phyloP scores from a whole-genome alignment of 2,329 filamentous ascomycete species.

The Alternaria rosae region DNA sequence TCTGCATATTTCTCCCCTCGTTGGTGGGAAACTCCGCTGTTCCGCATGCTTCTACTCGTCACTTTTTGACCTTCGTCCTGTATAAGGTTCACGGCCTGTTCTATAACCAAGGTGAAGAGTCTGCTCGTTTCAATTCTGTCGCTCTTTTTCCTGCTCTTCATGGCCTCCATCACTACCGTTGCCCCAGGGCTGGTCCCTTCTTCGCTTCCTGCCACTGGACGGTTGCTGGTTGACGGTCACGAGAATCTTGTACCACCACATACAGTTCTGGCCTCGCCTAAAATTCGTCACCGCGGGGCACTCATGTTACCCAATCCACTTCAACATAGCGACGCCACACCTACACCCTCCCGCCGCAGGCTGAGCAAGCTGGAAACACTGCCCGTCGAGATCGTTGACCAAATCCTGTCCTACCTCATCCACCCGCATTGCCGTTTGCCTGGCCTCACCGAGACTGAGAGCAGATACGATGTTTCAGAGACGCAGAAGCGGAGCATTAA shows the following conservation, averaged over 20 bases:
- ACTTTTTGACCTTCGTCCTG: conserved; percentile 17
- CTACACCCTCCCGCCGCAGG: background rate
- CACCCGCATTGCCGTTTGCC: conserved; percentile 39
- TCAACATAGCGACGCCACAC: background rate
- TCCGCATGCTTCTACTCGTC: conserved; percentile 21
- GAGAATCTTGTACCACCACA: conserved; percentile 9
- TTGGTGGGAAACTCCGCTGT: conserved; percentile 14
- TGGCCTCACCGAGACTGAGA: conserved; percentile 39
- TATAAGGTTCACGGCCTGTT: conserved; percentile 10
- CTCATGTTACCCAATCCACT: background rate
- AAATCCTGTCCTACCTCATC: conserved; percentile 40
- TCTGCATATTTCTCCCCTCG: conserved; percentile 24
- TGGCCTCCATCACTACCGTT: conserved; percentile 9
- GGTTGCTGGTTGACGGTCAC: background rate
- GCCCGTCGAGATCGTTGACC: conserved; percentile 37
- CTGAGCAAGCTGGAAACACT: conserved; percentile 31
- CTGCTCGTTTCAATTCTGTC: background rate
- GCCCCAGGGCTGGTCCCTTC: conserved; percentile 4
- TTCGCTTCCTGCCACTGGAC: background rate
- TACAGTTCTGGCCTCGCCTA: conserved; percentile 4
- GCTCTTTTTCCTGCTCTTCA: background rate
- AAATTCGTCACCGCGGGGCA: background rate
- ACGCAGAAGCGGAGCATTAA: conserved; percentile 27
- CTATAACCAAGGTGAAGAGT: background rate
- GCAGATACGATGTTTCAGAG: conserved; percentile 27